Evolutionary conservation across 805 yeast species (phyloP), one percentile per base, ranked within the genome.

Genomic region (Kodamaea laetipori): DNA sequence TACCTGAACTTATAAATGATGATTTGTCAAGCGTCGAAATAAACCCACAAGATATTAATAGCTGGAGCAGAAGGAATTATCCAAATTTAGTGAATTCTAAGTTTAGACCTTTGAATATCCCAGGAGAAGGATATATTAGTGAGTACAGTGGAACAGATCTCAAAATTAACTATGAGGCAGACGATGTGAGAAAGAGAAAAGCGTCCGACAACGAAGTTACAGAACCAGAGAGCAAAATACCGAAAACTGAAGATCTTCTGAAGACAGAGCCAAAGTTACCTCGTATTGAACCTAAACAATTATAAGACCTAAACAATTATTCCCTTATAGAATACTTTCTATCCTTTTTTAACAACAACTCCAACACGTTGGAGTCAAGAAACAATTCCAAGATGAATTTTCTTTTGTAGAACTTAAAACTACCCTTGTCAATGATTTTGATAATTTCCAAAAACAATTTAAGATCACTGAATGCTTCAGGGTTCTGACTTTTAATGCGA

Each of bases 341-440:
- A 21, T 40, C 43, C 19, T 33, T 40, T 12, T 15, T 40, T 27
- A 79, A 69, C 39, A 81, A 51, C 9, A 62, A 61, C 46, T 81
- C 87, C 57, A 84, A 63, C 34, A 81, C 66, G 24, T 67, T 67
- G 9, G 74, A 68, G 49, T 76, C 75, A 17, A 62, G 50, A 50
- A 86, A 78, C 41, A 85, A 64, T 33, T 82, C 90, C 53, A 83
- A 75, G 11, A 89, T 66, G 55, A 81, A 84, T 49, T 79, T 73
- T 27, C 95, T 67, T 13, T 79, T 80, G 3, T 78, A 77, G 41
- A 77, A 80, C 50, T 82, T 77, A 61, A 80, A 86, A 73, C 75
- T 70, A 64, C 89, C 58, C 61, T 69, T 51, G 71, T 85, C 73
- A 73, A 73, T 54, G 69, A 73, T 43, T 64, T 71, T 63, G 71